Evolutionary conservation across 2,329 filamentous ascomycete genomes (phyloP), one percentile per base, ranked within the genome.

Genomic region (Rosellinia necatrix): DNA sequence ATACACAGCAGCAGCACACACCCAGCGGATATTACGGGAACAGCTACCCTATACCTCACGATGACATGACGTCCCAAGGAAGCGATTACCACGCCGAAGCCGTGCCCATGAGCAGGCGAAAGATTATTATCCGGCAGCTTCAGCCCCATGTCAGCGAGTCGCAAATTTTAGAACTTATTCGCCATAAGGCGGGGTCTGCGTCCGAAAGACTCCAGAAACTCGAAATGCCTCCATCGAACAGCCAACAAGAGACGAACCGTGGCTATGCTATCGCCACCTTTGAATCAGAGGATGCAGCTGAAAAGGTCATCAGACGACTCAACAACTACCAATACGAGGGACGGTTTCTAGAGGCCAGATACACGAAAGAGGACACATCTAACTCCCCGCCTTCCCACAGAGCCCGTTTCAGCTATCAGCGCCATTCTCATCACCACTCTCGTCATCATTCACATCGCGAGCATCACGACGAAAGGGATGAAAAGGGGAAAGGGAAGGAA

Each of bases 61-160:
- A 34, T 49, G 47, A 44, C 30, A 51, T 53, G 41, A 38, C 42
- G 40, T 29, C 27, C 30, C 35, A 17, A 24, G 50, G 49, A 40
- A 29, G 50, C 4, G 49, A 17, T 30, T 9, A 51, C 24, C 44
- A 43, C 37, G 49, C 27, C 13, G 56, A 54, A 17, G 48, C 62
- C 24, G 57, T 68, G n/a, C 49, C 62, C 1, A 67, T 64, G 3
- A 66, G 53, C 51, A 62, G 56, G 37, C 68, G 68, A 29, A 71
- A 71, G 43, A 66, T 71, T 17, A 66, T 70, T 44, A 64, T 71
- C 30, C 70, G 66, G 47, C 64, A 67, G 13, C 63, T 71, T 49
- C 65, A 64, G 24, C 50, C 64, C 8, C 64, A 60, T 63, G 53
- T 49, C 7, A 65, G 44, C 24, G 54, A 59, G 32, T 53, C 64